Base-by-base conservation (phyloP, 192 early-diverging fungal species). In the Physocladia obscura region DNA sequence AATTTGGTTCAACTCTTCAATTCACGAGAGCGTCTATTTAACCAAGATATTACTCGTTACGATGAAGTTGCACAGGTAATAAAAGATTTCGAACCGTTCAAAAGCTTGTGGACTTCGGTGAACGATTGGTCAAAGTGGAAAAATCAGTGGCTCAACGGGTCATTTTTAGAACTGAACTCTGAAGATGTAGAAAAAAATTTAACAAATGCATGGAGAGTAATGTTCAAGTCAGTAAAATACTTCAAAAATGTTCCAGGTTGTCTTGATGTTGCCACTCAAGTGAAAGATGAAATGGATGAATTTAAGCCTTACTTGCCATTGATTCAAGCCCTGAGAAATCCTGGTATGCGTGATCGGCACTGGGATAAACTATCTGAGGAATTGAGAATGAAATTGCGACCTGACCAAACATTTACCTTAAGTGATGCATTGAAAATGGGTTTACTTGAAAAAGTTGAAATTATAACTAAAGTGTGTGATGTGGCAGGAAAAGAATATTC, bases 401-500 rank as follows among this genome's bases (percentile, higher is more conserved):
- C 83, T 13, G 83, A 86, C 60, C 67, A 59, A 2, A 38, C 51
- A 1, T 75, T 81, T 31, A 87, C 81, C 4, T 62, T 87, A 30
- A 84, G 77, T 22, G 78, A 84, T 67, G 57, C 86, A 15, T 62
- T 87, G 32, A 79, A 85, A 34, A 77, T 87, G 77, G 82, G 83
- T 32, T 55, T 87, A 15, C 51, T 83, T 22, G 83, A 87, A 30
- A 71, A 73, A 24, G 76, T 87, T 30, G 83, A 86, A 22, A 67
- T 50, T 48, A 85, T 87, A 24, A 70, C 83, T n/a, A 85, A 84
- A 61, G 80, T 87, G 17, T 87, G 83, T 64, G 83, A 85, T 52
- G 74, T 75, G 3, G 85, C 85, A 39, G 85, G 83, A 11, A 87
- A 87, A 49, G 85, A 87, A 57, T 87, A 87, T 76, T 85, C 83